Conservation (phyloP, 2,329 filamentous ascomycete species). For the Pseudopyricularia cyperi region DNA sequence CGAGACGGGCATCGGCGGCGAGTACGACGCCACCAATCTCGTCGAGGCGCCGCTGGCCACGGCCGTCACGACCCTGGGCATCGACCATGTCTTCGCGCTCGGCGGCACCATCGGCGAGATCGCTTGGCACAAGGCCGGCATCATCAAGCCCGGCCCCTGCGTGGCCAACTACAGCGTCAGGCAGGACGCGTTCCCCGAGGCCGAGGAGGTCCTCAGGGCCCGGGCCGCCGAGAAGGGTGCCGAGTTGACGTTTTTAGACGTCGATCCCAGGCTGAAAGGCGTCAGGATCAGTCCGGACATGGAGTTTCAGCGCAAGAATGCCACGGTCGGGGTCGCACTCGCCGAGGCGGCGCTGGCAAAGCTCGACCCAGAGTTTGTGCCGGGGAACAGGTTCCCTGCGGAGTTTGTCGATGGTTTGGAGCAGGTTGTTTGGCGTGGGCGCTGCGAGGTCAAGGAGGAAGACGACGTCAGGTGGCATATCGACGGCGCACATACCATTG, state of each 20-base stretch:
- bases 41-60: constrained; percentile 7
- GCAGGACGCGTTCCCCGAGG: constrained; percentile 31
- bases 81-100: constrained; percentile 54
- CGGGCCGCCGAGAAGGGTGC: constrained; percentile 36
- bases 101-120: constrained; percentile 52
- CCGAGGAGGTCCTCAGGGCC: constrained; percentile 33
- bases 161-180: constrained; percentile 40
- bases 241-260: constrained; percentile 9
- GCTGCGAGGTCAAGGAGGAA: constrained; percentile 53
- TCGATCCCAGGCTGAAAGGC: constrained; percentile 2
- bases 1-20: constrained; percentile 53
- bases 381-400: constrained; percentile 21
- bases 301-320: constrained; percentile 11
- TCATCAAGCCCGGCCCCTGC: constrained; percentile 47
- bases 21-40: constrained; percentile 60
- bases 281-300: constrained; percentile 8
- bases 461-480: constrained; percentile 59
- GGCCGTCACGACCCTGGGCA: constrained; percentile 41
- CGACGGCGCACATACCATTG: constrained; percentile 78
- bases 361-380: constrained; percentile 18
- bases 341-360: constrained; percentile 27
- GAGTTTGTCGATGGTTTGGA: constrained; percentile 54
- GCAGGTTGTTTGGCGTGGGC: constrained; percentile 55
- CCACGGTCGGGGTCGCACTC: constrained; percentile 20
- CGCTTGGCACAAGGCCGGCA: constrained; percentile 63